Base-by-base conservation (phyloP, 2,329 filamentous ascomycete genomes). In the Aureobasidium musti region DNA sequence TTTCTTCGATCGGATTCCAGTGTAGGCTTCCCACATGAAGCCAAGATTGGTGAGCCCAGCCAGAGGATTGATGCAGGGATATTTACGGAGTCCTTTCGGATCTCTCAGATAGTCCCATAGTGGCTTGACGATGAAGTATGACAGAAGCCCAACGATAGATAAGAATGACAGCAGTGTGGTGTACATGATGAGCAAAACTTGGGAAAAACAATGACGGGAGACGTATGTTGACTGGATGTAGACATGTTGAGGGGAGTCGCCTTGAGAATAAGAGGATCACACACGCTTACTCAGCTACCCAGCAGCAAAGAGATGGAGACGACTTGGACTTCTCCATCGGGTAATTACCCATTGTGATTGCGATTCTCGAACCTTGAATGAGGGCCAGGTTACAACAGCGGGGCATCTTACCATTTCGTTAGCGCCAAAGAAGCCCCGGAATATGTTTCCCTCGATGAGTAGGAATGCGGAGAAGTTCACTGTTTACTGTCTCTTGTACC, bases 51-150 rank as follows among this genome's bases (percentile, higher is more conserved):
- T 79, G 35, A 83, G 75, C 14, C 80, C 81, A 0, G 81, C 79
- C 14, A 82, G 75, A 4, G 74, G 69, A 21, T 75, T 75, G 61
- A 83, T 73, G 67, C 78, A 79, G 6, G 81, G 80, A 56, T 81
- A 84, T 71, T 77, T 79, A 6, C 82, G 78, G 1, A 84, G 77
- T 11, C 81, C 80, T 77, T 82, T 82, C 0, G 75, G 71, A 67
- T 83, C 81, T n/a, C 73, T 72, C 67, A 81, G 76, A 70, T 82
- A 82, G 4, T 39, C 60, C 47, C 47, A 50, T 30, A 50, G 23
- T 50, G 47, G 47, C 26, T 8, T 50, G 33, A 57, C 19, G 30
- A 37, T 57, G 2, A 39, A 57, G 5, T 50, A 50, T 3, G 47
- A 50, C 7, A 50, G 13, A 10, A 50, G 14, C 1, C 2, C 1